Conservation (phyloP, 371 early-diverging fungal genomes). For the Smittium mucronatum region DNA sequence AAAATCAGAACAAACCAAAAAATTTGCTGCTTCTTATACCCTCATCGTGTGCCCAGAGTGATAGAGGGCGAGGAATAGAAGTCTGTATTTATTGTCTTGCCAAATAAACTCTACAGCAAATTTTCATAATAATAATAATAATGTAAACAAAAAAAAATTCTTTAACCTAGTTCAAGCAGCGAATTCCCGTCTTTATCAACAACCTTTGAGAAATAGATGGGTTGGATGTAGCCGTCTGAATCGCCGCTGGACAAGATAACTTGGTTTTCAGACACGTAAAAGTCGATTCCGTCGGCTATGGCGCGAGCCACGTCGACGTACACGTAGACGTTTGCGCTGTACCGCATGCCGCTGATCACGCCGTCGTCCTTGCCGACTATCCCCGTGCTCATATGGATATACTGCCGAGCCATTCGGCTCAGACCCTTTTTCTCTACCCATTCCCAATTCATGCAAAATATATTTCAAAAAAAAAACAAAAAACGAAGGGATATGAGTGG, state of each 20-base stretch:
- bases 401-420: conserved; percentile 62
- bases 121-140: no score
- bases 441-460: neutral
- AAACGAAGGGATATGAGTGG: no score
- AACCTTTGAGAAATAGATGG: conserved; percentile 49
- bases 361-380: conserved; percentile 42
- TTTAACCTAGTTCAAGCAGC: neutral
- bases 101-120: no score
- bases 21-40: no score
- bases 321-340: conserved; percentile 48
- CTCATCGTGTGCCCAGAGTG: no score
- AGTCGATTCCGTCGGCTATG: conserved; percentile 55
- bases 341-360: conserved; percentile 68
- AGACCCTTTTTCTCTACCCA: conserved; percentile 43
- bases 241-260: conserved; percentile 63
- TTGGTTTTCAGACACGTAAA: conserved; percentile 57
- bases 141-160: neutral
- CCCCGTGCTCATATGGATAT: conserved; percentile 78
- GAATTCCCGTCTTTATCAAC: conserved; percentile 14
- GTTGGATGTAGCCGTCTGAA: conserved; percentile 41
- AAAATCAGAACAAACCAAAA: no score
- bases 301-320: conserved; percentile 58
- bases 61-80: no score
- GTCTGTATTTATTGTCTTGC: no score
- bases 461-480: no score